These are phyloP conservation scores for Hypericum androsaemum DNA, from an alignment of 345 rosid genomes.

Conservation along the genomic window DNA sequence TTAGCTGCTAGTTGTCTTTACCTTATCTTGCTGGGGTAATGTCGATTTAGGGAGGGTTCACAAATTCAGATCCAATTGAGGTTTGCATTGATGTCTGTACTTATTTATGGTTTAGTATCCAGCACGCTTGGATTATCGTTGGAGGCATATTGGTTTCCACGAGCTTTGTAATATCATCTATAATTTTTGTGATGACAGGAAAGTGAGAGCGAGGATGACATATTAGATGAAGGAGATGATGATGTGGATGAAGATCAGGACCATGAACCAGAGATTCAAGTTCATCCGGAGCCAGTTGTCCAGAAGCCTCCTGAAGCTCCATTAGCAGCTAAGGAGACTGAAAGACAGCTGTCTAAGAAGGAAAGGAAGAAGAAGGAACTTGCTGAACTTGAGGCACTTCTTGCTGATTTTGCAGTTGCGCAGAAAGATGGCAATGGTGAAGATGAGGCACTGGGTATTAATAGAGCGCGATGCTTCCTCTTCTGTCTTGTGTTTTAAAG, in stretches of 20 bases:
- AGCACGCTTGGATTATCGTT: not conserved
- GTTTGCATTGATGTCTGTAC: no score
- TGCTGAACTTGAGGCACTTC: constrained; percentile 53
- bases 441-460: constrained; percentile 32
- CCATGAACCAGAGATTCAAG: constrained; percentile 21
- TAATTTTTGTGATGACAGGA: constrained; percentile 20
- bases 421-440: constrained; percentile 21
- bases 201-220: constrained; percentile 43
- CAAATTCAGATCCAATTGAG: no score
- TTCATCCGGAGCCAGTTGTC: constrained; percentile 17
- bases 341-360: constrained; percentile 51
- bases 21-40: no score
- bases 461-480: no score
- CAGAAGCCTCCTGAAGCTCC: constrained; percentile 26
- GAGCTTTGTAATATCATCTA: not conserved
- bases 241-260: constrained; percentile 44
- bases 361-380: constrained; percentile 55
- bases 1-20: no score
- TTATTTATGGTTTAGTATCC: not conserved
- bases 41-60: no score
- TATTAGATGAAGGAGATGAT: constrained; percentile 37
- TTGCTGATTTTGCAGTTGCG: constrained; percentile 37
- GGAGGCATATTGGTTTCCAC: not conserved
- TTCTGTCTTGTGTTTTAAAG: no score
- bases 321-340: constrained; percentile 27